Conservation (phyloP, 495 filamentous ascomycete species). For the Talaromyces wortmannii region DNA sequence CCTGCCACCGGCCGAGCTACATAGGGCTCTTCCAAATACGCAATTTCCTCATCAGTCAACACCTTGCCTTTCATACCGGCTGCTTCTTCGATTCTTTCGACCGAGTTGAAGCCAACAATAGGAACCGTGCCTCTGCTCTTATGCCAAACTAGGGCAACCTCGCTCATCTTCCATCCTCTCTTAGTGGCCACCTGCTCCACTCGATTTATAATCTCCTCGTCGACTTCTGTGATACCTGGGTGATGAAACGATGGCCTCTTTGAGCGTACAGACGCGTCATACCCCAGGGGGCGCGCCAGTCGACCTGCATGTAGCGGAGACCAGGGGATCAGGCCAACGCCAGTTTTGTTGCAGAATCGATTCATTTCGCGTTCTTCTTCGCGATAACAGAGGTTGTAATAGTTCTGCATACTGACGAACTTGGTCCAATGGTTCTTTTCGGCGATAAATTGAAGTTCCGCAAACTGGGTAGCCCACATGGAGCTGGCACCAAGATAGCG, state of each 20-base stretch:
- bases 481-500: slow-evolving; percentile 59
- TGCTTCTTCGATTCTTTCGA: slow-evolving; percentile 48
- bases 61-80: slow-evolving; percentile 24
- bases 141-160: slow-evolving; percentile 52
- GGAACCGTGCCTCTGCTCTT: neutral
- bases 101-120: slow-evolving; percentile 44
- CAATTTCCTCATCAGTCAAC: slow-evolving; percentile 1
- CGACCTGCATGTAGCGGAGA: slow-evolving; percentile 1
- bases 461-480: slow-evolving; percentile 13
- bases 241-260: neutral
- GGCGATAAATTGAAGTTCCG: slow-evolving; percentile 22
- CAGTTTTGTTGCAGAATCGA: slow-evolving; percentile 9
- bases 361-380: slow-evolving; percentile 70
- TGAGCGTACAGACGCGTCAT: neutral
- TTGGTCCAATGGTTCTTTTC: slow-evolving; percentile 54
- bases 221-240: slow-evolving; percentile 3
- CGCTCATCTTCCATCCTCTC: slow-evolving; percentile 43
- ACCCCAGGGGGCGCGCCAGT: neutral
- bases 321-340: neutral
- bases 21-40: slow-evolving; percentile 4
- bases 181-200: slow-evolving; percentile 50
- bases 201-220: slow-evolving; percentile 38
- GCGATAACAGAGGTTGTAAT: slow-evolving; percentile 58
- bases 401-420: slow-evolving; percentile 64
- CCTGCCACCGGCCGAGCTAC: slow-evolving; percentile 4